phyloP scores from a whole-genome alignment of 23 red algal genomes.

The Gracilaria caudata region DNA sequence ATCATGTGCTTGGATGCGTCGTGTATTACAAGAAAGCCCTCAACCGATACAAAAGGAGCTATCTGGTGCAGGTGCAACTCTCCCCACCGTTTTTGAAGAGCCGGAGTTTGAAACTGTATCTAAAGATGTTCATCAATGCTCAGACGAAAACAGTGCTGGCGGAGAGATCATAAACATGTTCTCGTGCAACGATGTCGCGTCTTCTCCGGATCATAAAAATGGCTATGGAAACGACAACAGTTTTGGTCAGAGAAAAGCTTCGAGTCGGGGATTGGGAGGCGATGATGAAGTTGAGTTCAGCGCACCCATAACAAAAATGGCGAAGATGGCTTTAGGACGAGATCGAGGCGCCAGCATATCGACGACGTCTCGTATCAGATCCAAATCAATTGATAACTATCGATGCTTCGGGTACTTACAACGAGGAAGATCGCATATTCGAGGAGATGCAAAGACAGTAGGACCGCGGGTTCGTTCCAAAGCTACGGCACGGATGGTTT shows the following conservation, averaged over 20 bases:
- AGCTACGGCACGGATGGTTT: constrained; percentile 8
- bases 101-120: background rate
- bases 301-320: constrained; percentile 4
- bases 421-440: background rate
- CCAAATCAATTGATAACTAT: background rate
- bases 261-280: background rate
- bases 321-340: background rate
- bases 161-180: background rate
- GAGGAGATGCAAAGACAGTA: background rate
- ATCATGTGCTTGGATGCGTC: background rate
- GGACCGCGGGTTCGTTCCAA: constrained; percentile 13
- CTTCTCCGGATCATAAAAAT: background rate
- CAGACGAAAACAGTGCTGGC: background rate
- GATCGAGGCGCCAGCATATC: background rate
- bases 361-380: constrained; percentile 10
- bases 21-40: background rate
- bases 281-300: background rate
- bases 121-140: background rate
- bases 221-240: background rate
- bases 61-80: background rate
- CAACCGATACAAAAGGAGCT: background rate
- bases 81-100: background rate
- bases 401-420: background rate
- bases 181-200: background rate
- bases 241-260: background rate